Evolutionary conservation across 2,329 filamentous ascomycete genomes (phyloP).

Genomic region (Ophiostoma triangulosporum): DNA sequence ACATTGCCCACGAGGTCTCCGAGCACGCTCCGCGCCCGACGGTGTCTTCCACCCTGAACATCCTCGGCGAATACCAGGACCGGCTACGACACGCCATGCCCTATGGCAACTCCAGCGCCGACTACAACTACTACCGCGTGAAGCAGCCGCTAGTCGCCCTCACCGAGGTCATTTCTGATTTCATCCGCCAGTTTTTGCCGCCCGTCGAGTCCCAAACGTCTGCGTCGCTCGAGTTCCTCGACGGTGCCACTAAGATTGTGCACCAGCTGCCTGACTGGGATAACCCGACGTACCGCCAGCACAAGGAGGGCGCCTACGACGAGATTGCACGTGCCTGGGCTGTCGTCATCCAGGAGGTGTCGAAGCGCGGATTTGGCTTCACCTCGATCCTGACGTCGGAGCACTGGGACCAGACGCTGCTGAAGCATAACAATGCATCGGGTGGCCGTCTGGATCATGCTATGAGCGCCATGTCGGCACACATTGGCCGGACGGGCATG

Average conservation of each 20-base stretch:
- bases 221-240: slow-evolving; percentile 72
- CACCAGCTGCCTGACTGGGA: slow-evolving; percentile 88
- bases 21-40: slow-evolving; percentile 77
- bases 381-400: slow-evolving; percentile 59
- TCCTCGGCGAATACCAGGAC: slow-evolving; percentile 70
- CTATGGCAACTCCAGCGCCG: slow-evolving; percentile 70
- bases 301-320: slow-evolving; percentile 92
- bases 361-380: slow-evolving; percentile 83
- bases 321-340: slow-evolving; percentile 92
- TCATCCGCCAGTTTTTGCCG: slow-evolving; percentile 88
- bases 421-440: slow-evolving; percentile 77
- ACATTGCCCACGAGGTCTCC: slow-evolving; percentile 73
- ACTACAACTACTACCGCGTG: slow-evolving; percentile 91
- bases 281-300: slow-evolving; percentile 72
- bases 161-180: slow-evolving; percentile 82
- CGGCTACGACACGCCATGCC: slow-evolving; percentile 70
- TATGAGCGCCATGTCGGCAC: slow-evolving; percentile 59
- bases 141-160: slow-evolving; percentile 67
- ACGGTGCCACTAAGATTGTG: slow-evolving; percentile 80
- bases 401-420: slow-evolving; percentile 80
- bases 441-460: slow-evolving; percentile 70
- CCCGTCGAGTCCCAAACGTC: slow-evolving; percentile 78
- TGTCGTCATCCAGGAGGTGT: slow-evolving; percentile 76
- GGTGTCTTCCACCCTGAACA: slow-evolving; percentile 63
- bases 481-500: slow-evolving; percentile 63